Conservation (phyloP, 1,139 yeast genomes). For the Kluyveromyces marxianus region DNA sequence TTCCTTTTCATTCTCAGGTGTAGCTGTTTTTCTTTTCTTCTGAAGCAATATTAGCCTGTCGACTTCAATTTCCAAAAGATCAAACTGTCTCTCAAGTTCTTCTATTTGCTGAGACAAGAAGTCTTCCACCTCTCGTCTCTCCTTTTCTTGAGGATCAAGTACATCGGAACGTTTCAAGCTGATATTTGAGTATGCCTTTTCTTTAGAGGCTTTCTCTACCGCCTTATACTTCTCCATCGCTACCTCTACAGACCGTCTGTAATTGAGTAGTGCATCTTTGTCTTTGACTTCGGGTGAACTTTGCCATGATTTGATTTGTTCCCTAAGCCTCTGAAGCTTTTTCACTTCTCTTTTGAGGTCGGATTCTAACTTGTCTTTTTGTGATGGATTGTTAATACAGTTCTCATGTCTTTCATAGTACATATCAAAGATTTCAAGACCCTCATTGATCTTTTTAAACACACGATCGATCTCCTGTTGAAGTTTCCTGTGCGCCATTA, state of each 20-base stretch:
- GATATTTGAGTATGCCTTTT: constrained; percentile 66
- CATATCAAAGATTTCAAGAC: constrained; percentile 59
- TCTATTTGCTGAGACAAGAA: constrained; percentile 56
- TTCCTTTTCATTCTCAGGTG: constrained; percentile 46
- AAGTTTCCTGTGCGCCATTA: constrained; percentile 60
- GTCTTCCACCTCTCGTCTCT: constrained; percentile 50
- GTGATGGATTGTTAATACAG: constrained; percentile 53
- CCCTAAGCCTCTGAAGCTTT: constrained; percentile 64
- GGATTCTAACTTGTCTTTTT: constrained; percentile 61
- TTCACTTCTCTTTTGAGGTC: constrained; percentile 72
- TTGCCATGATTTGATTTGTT: constrained; percentile 74
- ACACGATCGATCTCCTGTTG: constrained; percentile 75
- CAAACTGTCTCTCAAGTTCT: constrained; percentile 56
- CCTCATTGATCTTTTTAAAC: constrained; percentile 72
- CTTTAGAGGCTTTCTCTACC: constrained; percentile 66
- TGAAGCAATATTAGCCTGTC: constrained; percentile 36
- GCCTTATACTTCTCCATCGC: constrained; percentile 81
- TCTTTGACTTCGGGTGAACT: constrained; percentile 67
- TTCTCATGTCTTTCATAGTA: constrained; percentile 62
- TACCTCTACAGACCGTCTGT: constrained; percentile 59
- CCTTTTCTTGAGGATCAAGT: constrained; percentile 52
- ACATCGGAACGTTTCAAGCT: constrained; percentile 47
- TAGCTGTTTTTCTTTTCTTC: constrained; percentile 44
- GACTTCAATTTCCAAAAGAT: constrained; percentile 53
- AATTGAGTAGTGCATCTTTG: constrained; percentile 52